Evolutionary conservation across 2,329 filamentous ascomycete species (phyloP), one percentile per base, ranked within the genome.

Genomic region (Triangularia verruculosa): DNA sequence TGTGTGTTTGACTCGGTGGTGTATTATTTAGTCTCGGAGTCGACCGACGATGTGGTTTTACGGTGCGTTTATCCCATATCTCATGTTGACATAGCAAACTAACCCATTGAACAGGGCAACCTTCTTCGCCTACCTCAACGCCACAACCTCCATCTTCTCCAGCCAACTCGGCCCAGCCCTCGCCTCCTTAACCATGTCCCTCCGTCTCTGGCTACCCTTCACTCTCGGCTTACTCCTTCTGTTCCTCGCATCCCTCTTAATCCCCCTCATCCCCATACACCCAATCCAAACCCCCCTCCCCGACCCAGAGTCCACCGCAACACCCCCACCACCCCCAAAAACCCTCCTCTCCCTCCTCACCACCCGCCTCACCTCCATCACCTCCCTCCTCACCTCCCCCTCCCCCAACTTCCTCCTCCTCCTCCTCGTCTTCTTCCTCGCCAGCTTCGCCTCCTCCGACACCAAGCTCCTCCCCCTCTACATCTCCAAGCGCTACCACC

Each of bases 111-210:
- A 43, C 53, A 79, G 80, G 7, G 80, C 80, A 8, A 79, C 79
- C 1, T 82, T 80, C 67, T 83, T 83, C 67, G 80, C 80, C 30
- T 82, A 81, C 71, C 80, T 81, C 73, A 80, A 79, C 67, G 81
- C 81, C 2, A 70, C 82, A 5, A 76, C 80, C 2, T 82, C 81
- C 57, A 76, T 82, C 0, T 78, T 82, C 13, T 77, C 77, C 1
- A 73, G 81, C 15, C 69, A 70, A 30, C 72, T 80, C 2, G 80
- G 80, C 0, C 81, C 80, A 0, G 79, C 79, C 0, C 68, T 83
- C 12, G 79, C 81, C 5, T 78, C 79, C 1, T 75, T 75, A 1
- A 78, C 78, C 8, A 83, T 83, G 81, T 76, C 73, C 2, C 1
- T 77, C 4, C 67, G 74, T 0, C 68, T 82, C 1, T 79, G 78